Percentiles rank a stretch among this genome's conserved stretches.
Evolutionary conservation across 495 filamentous ascomycete species (phyloP).

Genomic region (Aspergillus sclerotioniger): DNA sequence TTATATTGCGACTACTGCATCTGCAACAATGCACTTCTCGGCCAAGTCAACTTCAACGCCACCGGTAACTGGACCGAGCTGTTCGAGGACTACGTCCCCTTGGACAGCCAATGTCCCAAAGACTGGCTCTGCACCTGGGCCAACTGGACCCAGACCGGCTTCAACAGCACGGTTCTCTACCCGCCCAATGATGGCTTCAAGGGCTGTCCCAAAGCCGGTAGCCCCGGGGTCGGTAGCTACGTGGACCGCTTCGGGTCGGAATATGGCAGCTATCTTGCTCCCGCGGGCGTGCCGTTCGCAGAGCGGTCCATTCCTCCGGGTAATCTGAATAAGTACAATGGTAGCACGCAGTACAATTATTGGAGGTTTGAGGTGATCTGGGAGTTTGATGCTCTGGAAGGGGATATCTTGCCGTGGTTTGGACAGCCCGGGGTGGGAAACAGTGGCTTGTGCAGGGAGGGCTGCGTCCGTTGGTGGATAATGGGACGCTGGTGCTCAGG

Average conservation of each 20-base stretch:
- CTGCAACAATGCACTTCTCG: background rate
- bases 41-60: background rate
- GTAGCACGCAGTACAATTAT: slow-evolving; percentile 52
- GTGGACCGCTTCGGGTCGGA: slow-evolving; percentile 57
- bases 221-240: background rate
- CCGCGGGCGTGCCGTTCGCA: slow-evolving; percentile 50
- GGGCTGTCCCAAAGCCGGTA: background rate
- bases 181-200: slow-evolving; percentile 1
- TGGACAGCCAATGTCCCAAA: background rate
- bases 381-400: slow-evolving; percentile 42
- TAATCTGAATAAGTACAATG: slow-evolving; percentile 42
- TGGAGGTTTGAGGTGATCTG: slow-evolving; percentile 50
- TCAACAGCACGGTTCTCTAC: background rate
- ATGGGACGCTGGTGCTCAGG: background rate
- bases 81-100: background rate
- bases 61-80: background rate
- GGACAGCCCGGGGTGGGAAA: slow-evolving; percentile 57
- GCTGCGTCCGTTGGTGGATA: background rate
- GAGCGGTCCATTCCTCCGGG: slow-evolving; percentile 53
- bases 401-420: slow-evolving; percentile 56
- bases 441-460: slow-evolving; percentile 30
- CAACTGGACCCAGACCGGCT: background rate
- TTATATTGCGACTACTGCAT: slow-evolving; percentile 1
- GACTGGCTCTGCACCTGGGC: slow-evolving; percentile 5
- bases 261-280: slow-evolving; percentile 42